Evolutionary conservation across 768 basidiomycete species (phyloP).

Genomic region (Mycena polygramma): DNA sequence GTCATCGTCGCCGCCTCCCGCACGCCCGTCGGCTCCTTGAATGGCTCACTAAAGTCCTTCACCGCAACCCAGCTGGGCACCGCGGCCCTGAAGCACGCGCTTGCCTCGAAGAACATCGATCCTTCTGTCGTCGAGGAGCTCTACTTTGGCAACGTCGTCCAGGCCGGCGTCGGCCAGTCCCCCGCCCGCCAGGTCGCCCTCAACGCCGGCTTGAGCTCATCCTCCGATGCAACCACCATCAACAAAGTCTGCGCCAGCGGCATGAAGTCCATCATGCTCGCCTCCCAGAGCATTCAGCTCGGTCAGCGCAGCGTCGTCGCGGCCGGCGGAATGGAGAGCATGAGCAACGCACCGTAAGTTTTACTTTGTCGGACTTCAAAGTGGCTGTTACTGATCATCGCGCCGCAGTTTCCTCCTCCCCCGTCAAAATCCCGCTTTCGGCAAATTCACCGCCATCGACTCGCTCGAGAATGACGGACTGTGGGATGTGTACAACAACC

Average conservation of each 20-base stretch:
- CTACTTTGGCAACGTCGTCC: slow-evolving; percentile 97
- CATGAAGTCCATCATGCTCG: slow-evolving; percentile 95
- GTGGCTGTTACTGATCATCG: slow-evolving; percentile 17
- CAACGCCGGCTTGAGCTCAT: slow-evolving; percentile 82
- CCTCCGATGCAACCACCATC: slow-evolving; percentile 97
- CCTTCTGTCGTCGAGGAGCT: slow-evolving; percentile 92
- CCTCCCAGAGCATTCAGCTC: slow-evolving; percentile 88
- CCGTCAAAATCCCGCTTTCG: slow-evolving; percentile 86
- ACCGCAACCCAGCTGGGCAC: slow-evolving; percentile 93
- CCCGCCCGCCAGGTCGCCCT: slow-evolving; percentile 99
- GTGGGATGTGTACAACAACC: slow-evolving; percentile 97
- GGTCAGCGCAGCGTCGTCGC: slow-evolving; percentile 90
- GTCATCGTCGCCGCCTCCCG: slow-evolving; percentile 95
- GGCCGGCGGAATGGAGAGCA: slow-evolving; percentile 99
- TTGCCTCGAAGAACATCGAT: slow-evolving; percentile 83
- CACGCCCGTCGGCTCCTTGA: slow-evolving; percentile 94
- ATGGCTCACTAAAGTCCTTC: slow-evolving; percentile 88
- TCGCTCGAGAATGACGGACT: slow-evolving; percentile 94
- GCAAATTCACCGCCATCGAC: slow-evolving; percentile 90
- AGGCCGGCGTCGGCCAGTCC: slow-evolving; percentile 96
- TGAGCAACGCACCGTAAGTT: slow-evolving; percentile 98
- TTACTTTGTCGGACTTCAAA: neutral
- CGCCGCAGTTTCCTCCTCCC: slow-evolving; percentile 80
- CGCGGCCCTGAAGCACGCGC: slow-evolving; percentile 90
- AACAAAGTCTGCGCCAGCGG: slow-evolving; percentile 99